phyloP scores from a whole-genome alignment of 176 grass and related monocot genomes.

The Stipa capillata region DNA sequence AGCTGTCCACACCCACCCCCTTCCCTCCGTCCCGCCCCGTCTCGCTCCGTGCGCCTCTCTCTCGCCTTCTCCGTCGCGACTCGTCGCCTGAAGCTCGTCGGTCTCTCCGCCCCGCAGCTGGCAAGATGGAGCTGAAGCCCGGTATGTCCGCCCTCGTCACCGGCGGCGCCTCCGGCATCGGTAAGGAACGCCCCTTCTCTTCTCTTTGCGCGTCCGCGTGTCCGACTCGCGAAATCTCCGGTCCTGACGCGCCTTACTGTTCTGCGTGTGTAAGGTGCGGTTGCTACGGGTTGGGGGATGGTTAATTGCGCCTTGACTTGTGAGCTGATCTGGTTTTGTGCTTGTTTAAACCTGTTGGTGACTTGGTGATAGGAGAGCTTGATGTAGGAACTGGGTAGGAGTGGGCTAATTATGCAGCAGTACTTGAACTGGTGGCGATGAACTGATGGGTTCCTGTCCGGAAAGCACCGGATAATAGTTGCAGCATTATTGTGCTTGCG shows the following conservation, averaged over 20 bases:
- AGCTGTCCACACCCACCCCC: neutral
- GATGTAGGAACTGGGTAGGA: neutral
- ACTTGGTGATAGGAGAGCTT: no score
- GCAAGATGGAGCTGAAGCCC: constrained; percentile 88
- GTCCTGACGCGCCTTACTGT: neutral
- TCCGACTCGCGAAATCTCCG: no score
- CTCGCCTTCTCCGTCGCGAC: neutral
- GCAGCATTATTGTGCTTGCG: neutral
- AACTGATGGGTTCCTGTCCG: neutral
- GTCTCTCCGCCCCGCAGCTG: neutral
- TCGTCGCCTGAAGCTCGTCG: neutral
- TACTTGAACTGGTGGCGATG: neutral
- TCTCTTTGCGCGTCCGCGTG: neutral
- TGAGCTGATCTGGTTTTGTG: neutral
- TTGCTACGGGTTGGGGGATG: neutral
- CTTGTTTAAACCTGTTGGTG: neutral
- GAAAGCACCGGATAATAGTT: neutral
- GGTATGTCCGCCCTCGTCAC: constrained; percentile 93
- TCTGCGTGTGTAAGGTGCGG: neutral
- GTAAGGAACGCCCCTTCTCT: constrained; percentile 23
- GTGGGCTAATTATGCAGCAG: neutral
- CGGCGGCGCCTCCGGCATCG: constrained; percentile 85
- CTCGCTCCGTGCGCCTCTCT: neutral
- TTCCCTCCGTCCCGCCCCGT: neutral
- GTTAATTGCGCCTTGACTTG: neutral